Evolutionary conservation across 2,329 filamentous ascomycete genomes (phyloP).

Genomic region (Hymenoscyphus linearis): DNA sequence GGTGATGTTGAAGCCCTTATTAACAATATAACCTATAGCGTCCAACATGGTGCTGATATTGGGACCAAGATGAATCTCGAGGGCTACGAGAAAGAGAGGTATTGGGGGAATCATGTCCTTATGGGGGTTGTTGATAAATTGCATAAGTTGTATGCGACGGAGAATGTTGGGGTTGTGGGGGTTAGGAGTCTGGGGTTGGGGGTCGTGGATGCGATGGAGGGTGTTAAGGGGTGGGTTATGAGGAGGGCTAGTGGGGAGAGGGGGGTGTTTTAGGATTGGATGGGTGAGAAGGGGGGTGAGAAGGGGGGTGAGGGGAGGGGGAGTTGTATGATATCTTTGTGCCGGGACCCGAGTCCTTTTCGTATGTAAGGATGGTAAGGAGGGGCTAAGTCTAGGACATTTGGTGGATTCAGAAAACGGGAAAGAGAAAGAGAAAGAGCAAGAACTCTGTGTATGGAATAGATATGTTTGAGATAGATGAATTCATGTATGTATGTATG

Average conservation of each 20-base stretch:
- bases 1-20: slow-evolving; percentile 80
- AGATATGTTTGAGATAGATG: too few species aligned
- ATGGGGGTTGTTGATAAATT: slow-evolving; percentile 82
- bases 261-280: slow-evolving; percentile 32
- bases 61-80: slow-evolving; percentile 75
- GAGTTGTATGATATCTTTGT: background rate
- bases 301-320: background rate
- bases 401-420: too few species aligned
- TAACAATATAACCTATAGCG: slow-evolving; percentile 67
- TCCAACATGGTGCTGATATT: slow-evolving; percentile 81
- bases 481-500: too few species aligned
- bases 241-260: slow-evolving; percentile 57
- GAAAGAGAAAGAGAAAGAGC: too few species aligned
- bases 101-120: slow-evolving; percentile 73
- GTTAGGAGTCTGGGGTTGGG: slow-evolving; percentile 71
- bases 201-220: slow-evolving; percentile 67
- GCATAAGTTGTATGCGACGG: slow-evolving; percentile 85
- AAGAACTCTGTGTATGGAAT: too few species aligned
- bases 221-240: slow-evolving; percentile 85
- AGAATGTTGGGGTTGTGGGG: slow-evolving; percentile 72
- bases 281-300: too few species aligned
- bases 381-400: too few species aligned
- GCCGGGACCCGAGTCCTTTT: too few species aligned
- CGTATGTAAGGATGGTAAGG: too few species aligned
- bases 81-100: slow-evolving; percentile 74